Conservation (phyloP, 2,329 filamentous ascomycete species). For the Microascus cirrosus region DNA sequence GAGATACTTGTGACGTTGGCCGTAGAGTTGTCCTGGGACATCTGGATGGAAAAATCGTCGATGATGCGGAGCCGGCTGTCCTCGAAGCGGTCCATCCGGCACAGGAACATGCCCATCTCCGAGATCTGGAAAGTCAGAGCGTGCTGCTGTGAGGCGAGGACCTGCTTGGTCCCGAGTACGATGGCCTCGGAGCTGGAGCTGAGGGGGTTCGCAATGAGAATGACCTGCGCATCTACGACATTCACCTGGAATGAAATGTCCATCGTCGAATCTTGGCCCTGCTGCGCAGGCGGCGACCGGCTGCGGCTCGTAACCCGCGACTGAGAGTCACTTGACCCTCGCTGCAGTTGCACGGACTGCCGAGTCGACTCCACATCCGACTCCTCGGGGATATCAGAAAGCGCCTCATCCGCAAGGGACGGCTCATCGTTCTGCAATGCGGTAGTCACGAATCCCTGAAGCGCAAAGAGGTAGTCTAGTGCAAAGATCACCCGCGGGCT, state of each 20-base stretch:
- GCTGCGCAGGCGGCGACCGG: background rate
- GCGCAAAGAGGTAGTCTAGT: slow-evolving; percentile 84
- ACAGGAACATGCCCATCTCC: slow-evolving; percentile 95
- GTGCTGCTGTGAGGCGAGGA: slow-evolving; percentile 87
- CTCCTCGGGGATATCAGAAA: slow-evolving; percentile 44
- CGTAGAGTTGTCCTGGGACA: slow-evolving; percentile 67
- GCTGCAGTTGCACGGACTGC: slow-evolving; percentile 13
- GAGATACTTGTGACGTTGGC: slow-evolving; percentile 64
- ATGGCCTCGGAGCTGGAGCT: slow-evolving; percentile 89
- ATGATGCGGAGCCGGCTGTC: slow-evolving; percentile 82
- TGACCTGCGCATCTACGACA: slow-evolving; percentile 90
- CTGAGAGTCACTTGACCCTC: background rate
- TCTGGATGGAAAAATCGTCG: slow-evolving; percentile 87
- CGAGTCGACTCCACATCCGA: slow-evolving; percentile 43
- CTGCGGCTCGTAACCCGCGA: background rate
- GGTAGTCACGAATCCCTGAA: slow-evolving; percentile 71
- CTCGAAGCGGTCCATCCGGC: slow-evolving; percentile 96
- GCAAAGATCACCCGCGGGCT: slow-evolving; percentile 93
- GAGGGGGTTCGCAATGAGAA: slow-evolving; percentile 88
- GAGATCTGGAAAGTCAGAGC: slow-evolving; percentile 87
- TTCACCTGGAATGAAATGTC: slow-evolving; percentile 83
- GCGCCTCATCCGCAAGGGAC: slow-evolving; percentile 41
- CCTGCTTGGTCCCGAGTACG: slow-evolving; percentile 86
- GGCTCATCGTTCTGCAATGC: slow-evolving; percentile 50
- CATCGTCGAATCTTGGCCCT: slow-evolving; percentile 32